A percentile compares a stretch with the other conserved stretches of the same genome.
Evolutionary conservation across 1,284 basidiomycete species (phyloP).

Genomic region (Boletus sp.): DNA sequence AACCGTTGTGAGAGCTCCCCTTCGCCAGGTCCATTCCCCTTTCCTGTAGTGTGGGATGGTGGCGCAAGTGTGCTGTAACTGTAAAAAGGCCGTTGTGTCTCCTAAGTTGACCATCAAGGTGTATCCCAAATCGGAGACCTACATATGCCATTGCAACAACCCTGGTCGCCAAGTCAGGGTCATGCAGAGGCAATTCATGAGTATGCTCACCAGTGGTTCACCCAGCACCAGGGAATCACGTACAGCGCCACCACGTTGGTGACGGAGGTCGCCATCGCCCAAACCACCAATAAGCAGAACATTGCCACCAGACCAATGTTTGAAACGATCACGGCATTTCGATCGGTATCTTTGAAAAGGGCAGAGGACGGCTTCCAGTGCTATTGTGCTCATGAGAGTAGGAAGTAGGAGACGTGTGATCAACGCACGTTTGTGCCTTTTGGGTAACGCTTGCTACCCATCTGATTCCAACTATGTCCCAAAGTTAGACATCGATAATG

Average conservation of each 20-base stretch:
- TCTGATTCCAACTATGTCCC: neutral
- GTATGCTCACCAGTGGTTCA: neutral
- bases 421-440: neutral
- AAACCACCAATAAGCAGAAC: slow-evolving; percentile 1
- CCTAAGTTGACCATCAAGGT: neutral
- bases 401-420: neutral
- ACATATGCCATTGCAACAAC: slow-evolving; percentile 2
- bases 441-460: slow-evolving; percentile 1
- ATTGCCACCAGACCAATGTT: neutral
- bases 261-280: neutral
- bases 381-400: neutral
- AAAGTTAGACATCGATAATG: neutral
- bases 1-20: slow-evolving; percentile 1
- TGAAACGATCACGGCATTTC: neutral
- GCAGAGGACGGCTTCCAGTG: slow-evolving; percentile 4
- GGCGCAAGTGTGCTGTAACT: slow-evolving; percentile 2
- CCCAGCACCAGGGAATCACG: slow-evolving; percentile 3
- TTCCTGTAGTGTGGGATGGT: slow-evolving; percentile 5
- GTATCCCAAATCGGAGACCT: neutral
- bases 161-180: neutral
- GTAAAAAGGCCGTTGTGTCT: neutral
- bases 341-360: slow-evolving; percentile 1
- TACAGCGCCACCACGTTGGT: slow-evolving; percentile 1
- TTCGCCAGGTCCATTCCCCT: slow-evolving; percentile 1
- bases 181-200: neutral